Evolutionary conservation across 2,329 filamentous ascomycete species (phyloP).

Genomic region (Aspergillus ibericus): DNA sequence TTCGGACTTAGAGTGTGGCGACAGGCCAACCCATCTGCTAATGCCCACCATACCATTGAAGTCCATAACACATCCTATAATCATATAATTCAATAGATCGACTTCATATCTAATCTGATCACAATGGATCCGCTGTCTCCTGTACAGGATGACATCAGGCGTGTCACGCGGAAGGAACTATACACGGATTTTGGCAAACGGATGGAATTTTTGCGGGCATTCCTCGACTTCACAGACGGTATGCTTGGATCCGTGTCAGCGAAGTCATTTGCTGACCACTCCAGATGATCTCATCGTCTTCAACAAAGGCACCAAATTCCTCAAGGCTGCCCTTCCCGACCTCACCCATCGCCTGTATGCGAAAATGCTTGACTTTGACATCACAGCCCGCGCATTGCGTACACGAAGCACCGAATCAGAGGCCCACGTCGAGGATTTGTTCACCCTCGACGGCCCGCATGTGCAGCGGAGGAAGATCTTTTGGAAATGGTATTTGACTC

Average conservation of each 20-base stretch:
- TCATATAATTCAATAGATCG: background rate
- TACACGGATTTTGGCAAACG: conserved; percentile 14
- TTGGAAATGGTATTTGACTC: conserved; percentile 18
- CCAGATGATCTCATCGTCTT: conserved; percentile 10
- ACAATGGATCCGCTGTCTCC: conserved; percentile 1
- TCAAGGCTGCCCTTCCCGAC: conserved; percentile 7
- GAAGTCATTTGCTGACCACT: background rate
- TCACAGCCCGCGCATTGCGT: conserved; percentile 13
- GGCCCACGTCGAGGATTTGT: conserved; percentile 8
- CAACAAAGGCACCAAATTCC: conserved; percentile 12
- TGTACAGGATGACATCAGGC: conserved; percentile 3
- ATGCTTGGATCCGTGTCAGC: background rate
- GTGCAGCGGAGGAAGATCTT: conserved; percentile 16
- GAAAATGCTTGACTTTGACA: conserved; percentile 16
- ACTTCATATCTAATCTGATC: background rate
- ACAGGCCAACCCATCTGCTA: background rate
- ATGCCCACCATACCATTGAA: background rate
- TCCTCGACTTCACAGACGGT: conserved; percentile 11
- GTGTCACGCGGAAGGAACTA: conserved; percentile 9
- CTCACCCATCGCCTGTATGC: conserved; percentile 13
- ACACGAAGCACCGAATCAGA: conserved; percentile 10
- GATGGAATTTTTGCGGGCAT: conserved; percentile 9
- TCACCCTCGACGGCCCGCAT: conserved; percentile 14
- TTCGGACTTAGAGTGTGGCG: background rate
- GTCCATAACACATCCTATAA: background rate